These are phyloP conservation scores for Suillus subaureus DNA, from an alignment of 768 basidiomycete genomes.

Conservation along the genomic window DNA sequence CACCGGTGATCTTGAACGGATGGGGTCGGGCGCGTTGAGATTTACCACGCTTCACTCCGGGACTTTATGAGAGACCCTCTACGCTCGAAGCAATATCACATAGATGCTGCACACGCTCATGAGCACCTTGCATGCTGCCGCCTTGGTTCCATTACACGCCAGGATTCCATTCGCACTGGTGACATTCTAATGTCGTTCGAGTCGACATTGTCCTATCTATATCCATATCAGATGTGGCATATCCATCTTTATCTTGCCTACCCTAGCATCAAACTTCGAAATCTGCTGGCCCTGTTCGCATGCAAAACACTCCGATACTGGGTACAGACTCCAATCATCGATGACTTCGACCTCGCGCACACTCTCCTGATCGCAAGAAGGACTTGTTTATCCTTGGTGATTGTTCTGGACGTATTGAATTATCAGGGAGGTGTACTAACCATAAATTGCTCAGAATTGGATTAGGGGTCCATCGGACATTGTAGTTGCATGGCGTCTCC, in stretches of 20 bases:
- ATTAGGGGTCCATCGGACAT: not conserved
- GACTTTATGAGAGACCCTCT: not conserved
- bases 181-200: not conserved
- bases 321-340: too few relatives aligned
- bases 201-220: too few relatives aligned
- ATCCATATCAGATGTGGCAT: not conserved
- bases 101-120: not conserved
- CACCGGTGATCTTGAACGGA: not conserved
- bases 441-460: not conserved
- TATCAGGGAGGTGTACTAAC: not conserved
- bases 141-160: not conserved
- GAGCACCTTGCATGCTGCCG: not conserved
- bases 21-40: not conserved
- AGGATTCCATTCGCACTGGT: not conserved
- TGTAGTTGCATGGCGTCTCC: not conserved
- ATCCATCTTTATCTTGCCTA: not conserved
- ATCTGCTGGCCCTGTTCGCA: too few relatives aligned
- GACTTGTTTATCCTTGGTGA: slow-evolving; percentile 19
- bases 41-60: slow-evolving; percentile 1
- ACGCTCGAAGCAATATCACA: slow-evolving; percentile 1
- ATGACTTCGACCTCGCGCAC: not conserved
- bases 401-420: not conserved
- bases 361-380: not conserved
- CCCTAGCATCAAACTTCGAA: not conserved
- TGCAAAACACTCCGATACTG: too few relatives aligned